Evolutionary conservation across 805 yeast species (phyloP).

Genomic region (Saccharomycopsis malanga): DNA sequence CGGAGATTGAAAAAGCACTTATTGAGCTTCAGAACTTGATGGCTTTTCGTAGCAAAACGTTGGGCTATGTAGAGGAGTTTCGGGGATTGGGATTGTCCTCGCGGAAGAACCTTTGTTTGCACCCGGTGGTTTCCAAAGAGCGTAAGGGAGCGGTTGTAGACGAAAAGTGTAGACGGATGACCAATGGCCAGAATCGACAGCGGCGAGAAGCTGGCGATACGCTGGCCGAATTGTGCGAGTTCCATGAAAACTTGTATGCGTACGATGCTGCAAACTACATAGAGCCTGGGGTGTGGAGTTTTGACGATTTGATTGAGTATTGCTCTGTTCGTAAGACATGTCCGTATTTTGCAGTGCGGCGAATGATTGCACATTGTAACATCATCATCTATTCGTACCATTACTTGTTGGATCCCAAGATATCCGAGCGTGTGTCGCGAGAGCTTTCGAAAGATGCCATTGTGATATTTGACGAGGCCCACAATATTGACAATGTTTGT

Average conservation of each 20-base stretch:
- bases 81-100: constrained; percentile 91
- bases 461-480: constrained; percentile 97
- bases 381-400: constrained; percentile 94
- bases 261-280: constrained; percentile 81
- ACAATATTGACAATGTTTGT: constrained; percentile 97
- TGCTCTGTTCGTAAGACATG: constrained; percentile 79
- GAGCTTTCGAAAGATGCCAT: constrained; percentile 90
- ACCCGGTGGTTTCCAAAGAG: constrained; percentile 81
- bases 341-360: constrained; percentile 95
- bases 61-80: constrained; percentile 85
- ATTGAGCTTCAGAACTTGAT: constrained; percentile 83
- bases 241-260: constrained; percentile 83
- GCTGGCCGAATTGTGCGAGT: constrained; percentile 65
- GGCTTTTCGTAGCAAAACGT: constrained; percentile 75
- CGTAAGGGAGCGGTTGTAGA: constrained; percentile 89
- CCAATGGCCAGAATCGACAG: constrained; percentile 80
- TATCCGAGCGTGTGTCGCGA: constrained; percentile 88
- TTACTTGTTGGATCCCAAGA: constrained; percentile 92
- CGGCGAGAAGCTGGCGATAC: constrained; percentile 54
- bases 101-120: constrained; percentile 89
- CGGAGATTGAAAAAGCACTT: constrained; percentile 95
- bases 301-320: constrained; percentile 71
- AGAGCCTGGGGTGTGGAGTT: constrained; percentile 92
- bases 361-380: constrained; percentile 94
- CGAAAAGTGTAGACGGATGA: constrained; percentile 91